phyloP scores from a whole-genome alignment of 2,329 filamentous ascomycete species.

The Pyrenophora graminea region DNA sequence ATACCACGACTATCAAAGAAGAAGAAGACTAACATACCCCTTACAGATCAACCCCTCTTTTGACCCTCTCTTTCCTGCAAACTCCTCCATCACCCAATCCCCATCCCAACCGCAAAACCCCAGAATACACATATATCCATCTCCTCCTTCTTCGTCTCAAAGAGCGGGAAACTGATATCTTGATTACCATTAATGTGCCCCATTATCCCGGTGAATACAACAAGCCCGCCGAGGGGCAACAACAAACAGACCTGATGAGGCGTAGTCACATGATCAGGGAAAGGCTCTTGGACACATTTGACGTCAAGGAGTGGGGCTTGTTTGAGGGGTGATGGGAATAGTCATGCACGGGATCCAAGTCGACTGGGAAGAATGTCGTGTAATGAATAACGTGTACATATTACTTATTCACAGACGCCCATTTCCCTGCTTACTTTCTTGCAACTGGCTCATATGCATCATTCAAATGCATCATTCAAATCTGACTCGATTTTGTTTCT shows the following conservation, averaged over 20 bases:
- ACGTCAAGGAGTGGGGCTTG: constrained; percentile 78
- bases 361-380: background rate
- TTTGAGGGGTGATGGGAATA: constrained; percentile 54
- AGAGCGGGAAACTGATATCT: constrained; percentile 74
- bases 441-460: too few species aligned
- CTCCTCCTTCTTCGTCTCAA: constrained; percentile 78
- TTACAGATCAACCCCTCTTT: constrained; percentile 58
- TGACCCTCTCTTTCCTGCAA: constrained; percentile 68
- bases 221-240: constrained; percentile 56
- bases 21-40: background rate
- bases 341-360: background rate
- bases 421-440: too few species aligned
- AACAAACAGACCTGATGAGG: constrained; percentile 62
- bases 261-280: constrained; percentile 66
- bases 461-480: too few species aligned
- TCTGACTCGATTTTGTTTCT: too few species aligned
- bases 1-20: background rate
- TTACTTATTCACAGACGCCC: too few species aligned
- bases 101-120: constrained; percentile 37
- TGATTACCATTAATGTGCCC: constrained; percentile 87
- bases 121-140: constrained; percentile 72
- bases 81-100: constrained; percentile 47
- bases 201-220: constrained; percentile 73
- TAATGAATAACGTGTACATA: too few species aligned
- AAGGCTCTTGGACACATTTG: constrained; percentile 72